Base-by-base conservation (phyloP, 179 eudicot species). In the Corrigiola litoralis region DNA sequence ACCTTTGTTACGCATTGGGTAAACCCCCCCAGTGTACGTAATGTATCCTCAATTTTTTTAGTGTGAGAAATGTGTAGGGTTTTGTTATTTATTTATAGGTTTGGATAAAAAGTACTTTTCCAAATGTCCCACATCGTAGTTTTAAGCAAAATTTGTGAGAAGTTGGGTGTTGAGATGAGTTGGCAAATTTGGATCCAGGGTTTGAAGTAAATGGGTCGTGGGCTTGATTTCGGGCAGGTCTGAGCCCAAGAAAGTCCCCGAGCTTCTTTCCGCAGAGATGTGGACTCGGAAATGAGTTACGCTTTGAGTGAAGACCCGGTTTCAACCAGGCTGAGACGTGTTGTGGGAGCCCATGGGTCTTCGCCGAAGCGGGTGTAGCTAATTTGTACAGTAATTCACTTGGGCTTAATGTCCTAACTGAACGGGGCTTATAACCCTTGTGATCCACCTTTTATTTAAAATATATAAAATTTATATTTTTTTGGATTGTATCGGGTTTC, bases 191-290 rank as follows among this genome's bases (percentile, higher is more conserved):
- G 12, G 69, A 42, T 20, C 25, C 44, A 53, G 32, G 69, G 33
- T 66, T 49, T 40, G 61, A 57, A 68, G 70, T 68, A 69, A 68
- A 23, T 63, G 73, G 78, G 70, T 56, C 6, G 0, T 5, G 40
- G 47, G 61, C 36, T 38, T 6, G n/a, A n/a, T n/a, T n/a, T n/a
- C n/a, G n/a, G n/a, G n/a, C n/a, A 3, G 18, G 40, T 28, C 32
- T 20, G 0, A 62, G 58, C 58, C 67, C 74, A 42, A 66, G 74
- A 74, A 74, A 74, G 78, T 74, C 70, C 66, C 74, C 74, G 74
- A 61, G 78, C 56, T 14, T 1, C 0, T 0, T 3, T 1, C 66
- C 74, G 16, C 70, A 69, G 70, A 74, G 78, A 69, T 74, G 70
- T 69, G 70, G 74, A 32, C 75, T 36, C 23, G 56, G 58, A 18